Evolutionary conservation across 305 asterid species (phyloP), one percentile per base, ranked within the genome.

Genomic region (Andrographis paniculata): DNA sequence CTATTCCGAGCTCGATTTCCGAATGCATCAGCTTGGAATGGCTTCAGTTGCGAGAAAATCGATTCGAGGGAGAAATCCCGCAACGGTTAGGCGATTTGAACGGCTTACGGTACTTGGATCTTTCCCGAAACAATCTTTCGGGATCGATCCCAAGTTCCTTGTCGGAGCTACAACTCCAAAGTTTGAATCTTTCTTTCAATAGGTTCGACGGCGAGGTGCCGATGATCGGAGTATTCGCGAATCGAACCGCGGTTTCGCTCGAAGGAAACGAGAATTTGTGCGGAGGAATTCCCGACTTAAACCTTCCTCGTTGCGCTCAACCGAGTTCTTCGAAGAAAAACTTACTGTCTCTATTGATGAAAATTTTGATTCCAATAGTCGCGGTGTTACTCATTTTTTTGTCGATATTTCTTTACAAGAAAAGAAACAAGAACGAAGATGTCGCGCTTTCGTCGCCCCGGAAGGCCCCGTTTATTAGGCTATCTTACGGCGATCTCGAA

Each of bases 151-250:
- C 64, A 55, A 11, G 31, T 14, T 68, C 58, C 42, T 31, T 63
- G 17, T 37, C 48, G 9, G 53, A 58, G 20, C 42, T 68, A 14
- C 14, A 17, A 30, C 24, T 68, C 14, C 21, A 17, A 17, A 36
- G 35, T 23, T 37, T 61, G 60, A 52, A 61, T 44, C 68, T 67
- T 20, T 67, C 63, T 39, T 54, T 46, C 51, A 68, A 68, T 53
- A 42, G 14, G 40, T 42, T 68, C 15, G 60, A 63, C 50, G 74
- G 67, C 2, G 63, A 18, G 20, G 47, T 63, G 20, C 70, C 67
- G 12, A 0, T 21, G 1, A 0, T 10, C 18, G 70, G 74, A 13
- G 53, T 54, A 36, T 68, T 68, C 14, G 9, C 20, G 24, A 58
- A 63, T 37, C 11, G 10, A 54, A 63, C 45, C 45, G 63, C 28